Conservation (phyloP, 73 alveolate species). For the Symbiodinium pilosum region DNA sequence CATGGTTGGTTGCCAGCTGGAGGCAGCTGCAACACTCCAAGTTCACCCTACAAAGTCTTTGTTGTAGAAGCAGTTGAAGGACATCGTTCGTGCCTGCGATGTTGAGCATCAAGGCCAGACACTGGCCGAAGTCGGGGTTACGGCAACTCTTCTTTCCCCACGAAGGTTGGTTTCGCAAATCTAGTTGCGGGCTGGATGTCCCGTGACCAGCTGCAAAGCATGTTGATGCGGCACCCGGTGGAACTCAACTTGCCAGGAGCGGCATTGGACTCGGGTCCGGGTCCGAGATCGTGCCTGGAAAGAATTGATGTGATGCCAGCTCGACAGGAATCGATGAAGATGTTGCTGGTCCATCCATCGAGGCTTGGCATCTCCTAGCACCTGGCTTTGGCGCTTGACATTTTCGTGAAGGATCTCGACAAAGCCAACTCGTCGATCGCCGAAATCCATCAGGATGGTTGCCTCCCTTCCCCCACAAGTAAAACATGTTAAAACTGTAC, state of each 20-base stretch:
- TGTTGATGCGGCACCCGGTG: too few species aligned
- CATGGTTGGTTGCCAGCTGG: not conserved
- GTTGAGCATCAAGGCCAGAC: too few species aligned
- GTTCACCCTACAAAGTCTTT: not conserved
- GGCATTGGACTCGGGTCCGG: not conserved
- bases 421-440: not conserved
- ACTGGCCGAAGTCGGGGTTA: too few species aligned
- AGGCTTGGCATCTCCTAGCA: not conserved
- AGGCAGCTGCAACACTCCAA: not conserved
- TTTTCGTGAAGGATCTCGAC: not conserved
- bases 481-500: too few species aligned
- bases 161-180: too few species aligned
- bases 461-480: too few species aligned
- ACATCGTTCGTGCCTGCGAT: too few species aligned
- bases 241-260: too few species aligned
- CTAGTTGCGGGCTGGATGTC: too few species aligned
- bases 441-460: not conserved
- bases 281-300: not conserved
- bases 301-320: not conserved
- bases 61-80: not conserved
- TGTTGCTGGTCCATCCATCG: slow-evolving; percentile 1
- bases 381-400: not conserved
- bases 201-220: too few species aligned
- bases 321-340: not conserved
- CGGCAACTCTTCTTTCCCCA: too few species aligned